Percentiles rank a stretch among this genome's conserved stretches.
phyloP scores from a whole-genome alignment of 306 rosid species.

The Purshia tridentata region DNA sequence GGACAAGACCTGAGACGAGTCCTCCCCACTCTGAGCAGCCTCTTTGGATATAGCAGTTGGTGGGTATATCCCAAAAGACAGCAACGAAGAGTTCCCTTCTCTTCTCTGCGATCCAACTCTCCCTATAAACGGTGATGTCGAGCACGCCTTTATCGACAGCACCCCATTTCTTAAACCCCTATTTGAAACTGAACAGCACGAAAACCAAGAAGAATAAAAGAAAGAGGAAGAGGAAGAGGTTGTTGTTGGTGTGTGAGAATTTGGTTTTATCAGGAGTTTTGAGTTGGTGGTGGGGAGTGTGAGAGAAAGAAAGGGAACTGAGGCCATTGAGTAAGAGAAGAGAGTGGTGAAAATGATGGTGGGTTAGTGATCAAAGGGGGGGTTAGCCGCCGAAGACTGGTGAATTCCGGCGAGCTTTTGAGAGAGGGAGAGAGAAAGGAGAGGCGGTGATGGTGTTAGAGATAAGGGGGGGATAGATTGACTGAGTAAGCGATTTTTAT shows the following conservation, averaged over 20 bases:
- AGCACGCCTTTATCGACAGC: conserved; percentile 45
- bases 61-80: conserved; percentile 54
- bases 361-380: neutral
- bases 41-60: conserved; percentile 27
- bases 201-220: conserved; percentile 9
- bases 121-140: conserved; percentile 52
- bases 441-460: conserved; percentile 11
- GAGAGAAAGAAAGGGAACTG: conserved; percentile 37
- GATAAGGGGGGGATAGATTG: conserved; percentile 4
- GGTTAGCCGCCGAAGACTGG: conserved; percentile 33
- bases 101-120: conserved; percentile 48
- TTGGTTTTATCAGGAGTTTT: neutral
- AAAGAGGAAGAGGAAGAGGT: neutral
- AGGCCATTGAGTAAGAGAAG: conserved; percentile 31
- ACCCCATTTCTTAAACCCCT: conserved; percentile 30
- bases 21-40: conserved; percentile 28
- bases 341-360: conserved; percentile 24
- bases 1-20: conserved; percentile 68
- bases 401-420: conserved; percentile 25
- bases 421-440: neutral
- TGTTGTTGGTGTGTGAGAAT: neutral
- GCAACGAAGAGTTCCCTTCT: conserved; percentile 50
- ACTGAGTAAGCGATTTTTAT: neutral
- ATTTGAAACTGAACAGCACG: conserved; percentile 21
- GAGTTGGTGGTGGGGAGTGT: neutral